A percentile compares a stretch with the other conserved stretches of the same genome.
Evolutionary conservation across 169 alveolate species (phyloP).

Genomic region (Pseudocohnilembus persalinus): DNA sequence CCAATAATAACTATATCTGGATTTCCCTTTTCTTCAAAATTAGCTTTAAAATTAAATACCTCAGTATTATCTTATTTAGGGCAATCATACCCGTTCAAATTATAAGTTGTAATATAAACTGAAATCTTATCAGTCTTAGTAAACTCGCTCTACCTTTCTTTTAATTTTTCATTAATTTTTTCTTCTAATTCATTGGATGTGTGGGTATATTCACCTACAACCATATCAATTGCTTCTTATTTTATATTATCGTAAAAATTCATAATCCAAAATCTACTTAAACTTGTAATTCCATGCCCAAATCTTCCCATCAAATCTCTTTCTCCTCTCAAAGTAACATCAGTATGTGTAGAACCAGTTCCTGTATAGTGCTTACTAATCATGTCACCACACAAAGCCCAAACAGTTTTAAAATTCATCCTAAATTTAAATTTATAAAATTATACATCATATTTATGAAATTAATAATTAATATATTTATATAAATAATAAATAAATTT

Average conservation of each 20-base stretch:
- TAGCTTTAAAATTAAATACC: conserved; percentile 18
- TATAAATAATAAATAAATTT: too few species aligned
- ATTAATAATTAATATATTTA: too few species aligned
- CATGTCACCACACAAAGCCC: conserved; percentile 85
- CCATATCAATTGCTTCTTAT: conserved; percentile 71
- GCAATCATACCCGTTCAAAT: conserved; percentile 57
- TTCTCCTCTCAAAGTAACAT: conserved; percentile 79
- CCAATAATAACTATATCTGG: conserved; percentile 71
- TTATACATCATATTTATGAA: not conserved
- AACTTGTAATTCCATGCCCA: conserved; percentile 65
- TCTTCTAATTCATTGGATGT: conserved; percentile 28
- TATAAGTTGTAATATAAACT: conserved; percentile 52
- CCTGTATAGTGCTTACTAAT: conserved; percentile 73
- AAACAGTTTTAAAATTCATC: conserved; percentile 52
- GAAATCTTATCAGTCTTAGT: conserved; percentile 10
- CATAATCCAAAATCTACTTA: conserved; percentile 71
- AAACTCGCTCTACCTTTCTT: conserved; percentile 31
- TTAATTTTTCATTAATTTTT: conserved; percentile 29
- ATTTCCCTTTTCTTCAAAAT: conserved; percentile 30
- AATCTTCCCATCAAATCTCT: conserved; percentile 73
- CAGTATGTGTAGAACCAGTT: conserved; percentile 75
- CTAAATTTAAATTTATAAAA: not conserved
- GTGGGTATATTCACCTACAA: conserved; percentile 46
- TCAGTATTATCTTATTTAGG: conserved; percentile 21
- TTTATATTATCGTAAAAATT: conserved; percentile 74